Percentiles rank a stretch among this genome's conserved stretches.
Evolutionary conservation across 805 yeast species (phyloP).

Genomic region (Priceomyces castillae): DNA sequence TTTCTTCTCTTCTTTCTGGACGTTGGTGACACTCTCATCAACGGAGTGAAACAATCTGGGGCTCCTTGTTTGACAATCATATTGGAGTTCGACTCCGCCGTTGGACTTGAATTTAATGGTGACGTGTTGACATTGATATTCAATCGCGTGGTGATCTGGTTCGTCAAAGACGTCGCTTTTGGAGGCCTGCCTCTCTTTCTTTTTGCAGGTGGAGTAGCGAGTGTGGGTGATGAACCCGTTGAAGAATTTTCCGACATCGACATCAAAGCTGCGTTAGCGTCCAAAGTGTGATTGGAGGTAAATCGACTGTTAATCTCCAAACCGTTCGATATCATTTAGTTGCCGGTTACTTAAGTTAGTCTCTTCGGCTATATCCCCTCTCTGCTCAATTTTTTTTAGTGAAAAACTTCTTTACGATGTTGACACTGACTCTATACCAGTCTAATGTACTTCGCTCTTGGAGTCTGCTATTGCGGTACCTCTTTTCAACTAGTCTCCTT

Average conservation of each 20-base stretch:
- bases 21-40: constrained; percentile 41
- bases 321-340: not conserved
- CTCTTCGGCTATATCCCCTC: not conserved
- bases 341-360: not conserved
- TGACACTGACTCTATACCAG: not conserved
- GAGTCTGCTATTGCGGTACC: no score
- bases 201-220: constrained; percentile 25
- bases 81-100: constrained; percentile 39
- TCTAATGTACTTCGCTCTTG: no score
- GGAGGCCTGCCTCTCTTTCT: constrained; percentile 48
- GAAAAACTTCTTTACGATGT: not conserved
- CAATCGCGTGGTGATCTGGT: constrained; percentile 38
- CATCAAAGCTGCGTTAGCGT: not conserved
- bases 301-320: not conserved
- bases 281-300: not conserved
- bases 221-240: constrained; percentile 2
- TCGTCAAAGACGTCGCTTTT: constrained; percentile 35
- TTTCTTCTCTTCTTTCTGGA: constrained; percentile 13
- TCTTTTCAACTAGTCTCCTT: no score
- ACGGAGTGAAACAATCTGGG: constrained; percentile 43
- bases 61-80: constrained; percentile 38
- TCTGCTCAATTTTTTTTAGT: not conserved
- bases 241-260: constrained; percentile 1
- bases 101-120: constrained; percentile 33
- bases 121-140: constrained; percentile 41